Conservation (phyloP, 163 green algal genomes). For the Chlorella variabilis region DNA sequence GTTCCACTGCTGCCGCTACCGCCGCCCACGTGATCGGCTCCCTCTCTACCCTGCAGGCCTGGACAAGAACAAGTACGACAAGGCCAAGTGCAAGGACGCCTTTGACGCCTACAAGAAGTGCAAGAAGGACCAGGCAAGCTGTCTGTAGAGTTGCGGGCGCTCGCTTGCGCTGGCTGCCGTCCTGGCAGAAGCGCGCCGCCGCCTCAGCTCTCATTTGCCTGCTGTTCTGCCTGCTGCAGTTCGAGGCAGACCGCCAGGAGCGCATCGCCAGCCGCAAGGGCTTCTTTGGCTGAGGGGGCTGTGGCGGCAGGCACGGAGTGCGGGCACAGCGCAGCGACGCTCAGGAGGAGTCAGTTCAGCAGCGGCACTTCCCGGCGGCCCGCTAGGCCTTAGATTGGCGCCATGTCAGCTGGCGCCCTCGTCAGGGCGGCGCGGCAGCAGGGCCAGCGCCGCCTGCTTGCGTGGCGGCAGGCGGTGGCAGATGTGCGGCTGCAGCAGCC, state of each 20-base stretch:
- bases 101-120: slow-evolving; percentile 56
- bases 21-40: background rate
- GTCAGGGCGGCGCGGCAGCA: slow-evolving; percentile 13
- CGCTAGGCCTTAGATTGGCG: too few relatives aligned
- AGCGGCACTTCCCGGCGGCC: too few relatives aligned
- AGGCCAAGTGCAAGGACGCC: slow-evolving; percentile 41
- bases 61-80: slow-evolving; percentile 52
- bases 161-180: too few relatives aligned
- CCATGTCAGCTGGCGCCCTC: slow-evolving; percentile 5
- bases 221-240: background rate
- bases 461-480: background rate
- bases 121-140: slow-evolving; percentile 43
- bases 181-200: too few relatives aligned
- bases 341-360: too few relatives aligned
- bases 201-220: too few relatives aligned
- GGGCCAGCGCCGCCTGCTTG: background rate
- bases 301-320: too few relatives aligned
- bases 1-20: too few relatives aligned
- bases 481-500: background rate
- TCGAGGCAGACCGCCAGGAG: background rate
- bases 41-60: slow-evolving; percentile 35
- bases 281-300: slow-evolving; percentile 17
- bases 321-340: too few relatives aligned
- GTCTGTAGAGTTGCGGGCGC: background rate
- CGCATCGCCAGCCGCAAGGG: slow-evolving; percentile 5